Conservation (phyloP, 2,329 filamentous ascomycete species). For the Leptographium lundbergii region DNA sequence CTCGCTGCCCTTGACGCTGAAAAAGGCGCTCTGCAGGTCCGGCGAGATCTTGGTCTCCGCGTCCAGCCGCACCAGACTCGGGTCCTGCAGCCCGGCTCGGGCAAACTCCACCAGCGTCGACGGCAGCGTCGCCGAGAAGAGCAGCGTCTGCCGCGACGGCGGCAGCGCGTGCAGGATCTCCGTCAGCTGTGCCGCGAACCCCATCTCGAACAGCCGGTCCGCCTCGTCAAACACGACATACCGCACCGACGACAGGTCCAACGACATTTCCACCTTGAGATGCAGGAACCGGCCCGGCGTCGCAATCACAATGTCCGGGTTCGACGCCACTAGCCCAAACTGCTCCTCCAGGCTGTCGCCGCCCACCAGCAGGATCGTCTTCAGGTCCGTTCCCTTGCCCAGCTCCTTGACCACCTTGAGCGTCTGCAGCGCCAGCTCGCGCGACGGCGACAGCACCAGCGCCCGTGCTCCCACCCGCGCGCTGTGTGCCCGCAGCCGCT, state of each 20-base stretch:
- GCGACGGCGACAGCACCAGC: constrained; percentile 79
- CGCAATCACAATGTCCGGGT: constrained; percentile 94
- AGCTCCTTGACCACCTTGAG: constrained; percentile 95
- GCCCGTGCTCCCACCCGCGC: constrained; percentile 75
- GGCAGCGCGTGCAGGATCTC: constrained; percentile 89
- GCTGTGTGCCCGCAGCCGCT: constrained; percentile 80
- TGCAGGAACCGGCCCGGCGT: constrained; percentile 94
- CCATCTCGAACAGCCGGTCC: constrained; percentile 96
- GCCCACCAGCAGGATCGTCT: constrained; percentile 81
- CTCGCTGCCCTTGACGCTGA: constrained; percentile 80
- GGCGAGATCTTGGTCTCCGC: constrained; percentile 93
- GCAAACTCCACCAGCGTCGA: constrained; percentile 95
- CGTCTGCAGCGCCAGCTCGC: constrained; percentile 90
- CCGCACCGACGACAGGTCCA: constrained; percentile 80
- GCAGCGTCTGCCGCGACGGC: constrained; percentile 69
- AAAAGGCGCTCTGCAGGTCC: constrained; percentile 90
- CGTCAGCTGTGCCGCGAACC: constrained; percentile 82
- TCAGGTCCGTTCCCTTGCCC: constrained; percentile 77
- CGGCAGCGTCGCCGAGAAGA: constrained; percentile 92
- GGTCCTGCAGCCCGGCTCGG: constrained; percentile 82
- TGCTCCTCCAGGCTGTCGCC: constrained; percentile 95
- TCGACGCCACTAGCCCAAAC: constrained; percentile 81
- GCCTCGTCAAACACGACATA: constrained; percentile 98
- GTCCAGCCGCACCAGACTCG: constrained; percentile 78
- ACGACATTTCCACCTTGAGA: constrained; percentile 88